A percentile compares a stretch with the other conserved stretches of the same genome.
Conservation (phyloP, 2,329 filamentous ascomycete genomes). For the Sarocladium brachiariae region DNA sequence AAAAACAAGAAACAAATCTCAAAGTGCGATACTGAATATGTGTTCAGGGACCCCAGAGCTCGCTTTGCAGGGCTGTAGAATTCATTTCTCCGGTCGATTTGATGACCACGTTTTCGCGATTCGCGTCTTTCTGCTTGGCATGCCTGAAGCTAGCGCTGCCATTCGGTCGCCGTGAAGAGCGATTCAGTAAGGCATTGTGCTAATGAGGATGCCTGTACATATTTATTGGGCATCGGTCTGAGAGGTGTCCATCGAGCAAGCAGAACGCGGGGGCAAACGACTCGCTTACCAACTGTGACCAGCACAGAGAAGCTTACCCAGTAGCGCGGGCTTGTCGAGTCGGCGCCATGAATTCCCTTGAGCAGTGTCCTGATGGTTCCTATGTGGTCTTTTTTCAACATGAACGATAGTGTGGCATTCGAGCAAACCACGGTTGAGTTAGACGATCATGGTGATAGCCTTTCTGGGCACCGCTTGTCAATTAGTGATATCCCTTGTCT, state of each 20-base stretch:
- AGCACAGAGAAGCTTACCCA: background rate
- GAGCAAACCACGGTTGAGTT: background rate
- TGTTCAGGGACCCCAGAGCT: too few relatives aligned
- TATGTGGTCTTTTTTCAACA: too few relatives aligned
- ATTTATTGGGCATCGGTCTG: background rate
- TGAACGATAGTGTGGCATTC: too few relatives aligned
- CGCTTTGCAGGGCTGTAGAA: too few relatives aligned
- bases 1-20: too few relatives aligned
- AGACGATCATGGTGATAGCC: background rate
- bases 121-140: too few relatives aligned
- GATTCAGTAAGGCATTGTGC: too few relatives aligned
- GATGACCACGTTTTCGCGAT: too few relatives aligned
- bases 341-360: background rate
- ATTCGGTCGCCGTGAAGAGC: background rate
- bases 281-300: background rate
- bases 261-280: slow-evolving; percentile 1
- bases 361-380: background rate
- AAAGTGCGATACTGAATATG: too few relatives aligned
- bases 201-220: slow-evolving; percentile 1
- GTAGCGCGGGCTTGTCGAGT: slow-evolving; percentile 5
- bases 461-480: too few relatives aligned
- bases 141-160: background rate
- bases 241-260: slow-evolving; percentile 8
- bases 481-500: too few relatives aligned
- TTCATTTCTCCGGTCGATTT: too few relatives aligned